Evolutionary conservation across 2,329 filamentous ascomycete genomes (phyloP), one percentile per base, ranked within the genome.

Genomic region (Penicillium psychrosexuale): DNA sequence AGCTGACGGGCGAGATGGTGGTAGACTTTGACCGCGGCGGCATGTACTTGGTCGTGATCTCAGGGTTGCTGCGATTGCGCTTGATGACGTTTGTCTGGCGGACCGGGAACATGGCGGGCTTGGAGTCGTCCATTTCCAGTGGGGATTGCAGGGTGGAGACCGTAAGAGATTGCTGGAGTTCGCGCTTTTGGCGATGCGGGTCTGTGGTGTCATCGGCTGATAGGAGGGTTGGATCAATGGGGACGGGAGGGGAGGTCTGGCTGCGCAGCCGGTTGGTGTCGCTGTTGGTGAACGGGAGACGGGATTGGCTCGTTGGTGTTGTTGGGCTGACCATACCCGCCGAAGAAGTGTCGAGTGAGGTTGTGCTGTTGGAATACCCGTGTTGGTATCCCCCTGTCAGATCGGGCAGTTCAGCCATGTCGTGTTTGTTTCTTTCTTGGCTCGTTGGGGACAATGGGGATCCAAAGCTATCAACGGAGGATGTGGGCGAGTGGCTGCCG

Each of bases 221-320:
- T 58, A 82, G 77, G 64, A 82, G 81, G 17, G 59, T 67, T 30
- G 82, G 78, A 61, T 86, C 78, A 31, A 74, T 60, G 43, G 67
- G 63, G 39, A 90, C 77, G 42, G 87, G 85, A 1, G 91, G 90
- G 60, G 96, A 91, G 0, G 91, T 96, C 72, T 95, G 91, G 70
- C 90, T 94, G 66, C 91, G 82, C n/a, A 89, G 90, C 53, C 90
- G 82, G 64, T 88, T 87, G 61, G 87, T 85, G 64, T 84, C 84
- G 50, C 78, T 75, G 53, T 74, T 67, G 40, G 73, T 71, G 37
- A 75, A 77, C 51, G 77, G 76, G 34, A 78, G 76, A 55, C 77
- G 78, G 27, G 77, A 75, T 59, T 82, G 79, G 53, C 78, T 78
- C 8, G 77, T 80, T 24, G 80, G 77, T 54, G 82, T 77, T 0